Conservation (phyloP, 2,329 filamentous ascomycete genomes). For the Fusarium redolens region DNA sequence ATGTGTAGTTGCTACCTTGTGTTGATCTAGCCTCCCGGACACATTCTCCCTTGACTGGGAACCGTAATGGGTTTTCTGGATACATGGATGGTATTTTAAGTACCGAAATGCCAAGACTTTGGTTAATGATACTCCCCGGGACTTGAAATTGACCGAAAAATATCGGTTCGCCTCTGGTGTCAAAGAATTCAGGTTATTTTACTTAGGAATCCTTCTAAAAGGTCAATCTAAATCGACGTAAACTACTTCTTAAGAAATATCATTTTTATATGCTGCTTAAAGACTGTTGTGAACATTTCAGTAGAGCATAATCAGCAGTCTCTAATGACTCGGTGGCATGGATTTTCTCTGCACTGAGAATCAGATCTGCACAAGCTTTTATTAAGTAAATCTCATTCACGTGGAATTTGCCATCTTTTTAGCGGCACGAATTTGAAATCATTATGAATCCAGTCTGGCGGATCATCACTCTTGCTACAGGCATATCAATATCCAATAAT, state of each 20-base stretch:
- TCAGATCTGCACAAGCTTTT: not conserved
- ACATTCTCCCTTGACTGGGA: not conserved
- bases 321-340: not conserved
- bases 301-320: not conserved
- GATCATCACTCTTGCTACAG: not conserved
- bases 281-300: not conserved
- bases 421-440: no score
- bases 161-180: not conserved
- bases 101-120: not conserved
- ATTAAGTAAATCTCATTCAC: rapidly evolving
- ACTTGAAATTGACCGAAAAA: not conserved
- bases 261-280: no score
- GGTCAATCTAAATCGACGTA: no score
- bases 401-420: not conserved
- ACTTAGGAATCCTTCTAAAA: not conserved
- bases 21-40: not conserved
- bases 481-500: not conserved
- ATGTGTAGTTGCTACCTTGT: not conserved
- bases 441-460: not conserved
- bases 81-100: not conserved
- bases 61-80: not conserved
- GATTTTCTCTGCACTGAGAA: not conserved
- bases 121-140: rapidly evolving
- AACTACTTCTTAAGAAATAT: rapidly evolving
- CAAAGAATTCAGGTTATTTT: rapidly evolving